phyloP scores from a whole-genome alignment of 441 rosid species.

The Gossypium aridum region DNA sequence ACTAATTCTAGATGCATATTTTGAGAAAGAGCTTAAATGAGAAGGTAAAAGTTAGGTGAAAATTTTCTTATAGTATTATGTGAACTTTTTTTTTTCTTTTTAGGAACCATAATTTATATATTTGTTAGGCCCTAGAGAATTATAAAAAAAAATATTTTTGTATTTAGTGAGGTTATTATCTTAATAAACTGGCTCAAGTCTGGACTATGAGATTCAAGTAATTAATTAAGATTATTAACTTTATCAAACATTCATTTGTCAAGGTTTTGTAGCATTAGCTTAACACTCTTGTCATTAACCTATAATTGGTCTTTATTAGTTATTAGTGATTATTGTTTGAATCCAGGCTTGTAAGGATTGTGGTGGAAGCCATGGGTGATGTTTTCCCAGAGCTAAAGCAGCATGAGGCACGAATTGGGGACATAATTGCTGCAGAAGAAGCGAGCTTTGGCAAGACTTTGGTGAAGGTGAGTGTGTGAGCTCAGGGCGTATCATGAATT shows the following conservation, averaged over 20 bases:
- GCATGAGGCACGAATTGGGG: conserved; percentile 63
- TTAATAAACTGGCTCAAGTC: background rate
- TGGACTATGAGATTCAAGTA: background rate
- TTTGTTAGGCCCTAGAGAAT: background rate
- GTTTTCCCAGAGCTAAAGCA: conserved; percentile 85
- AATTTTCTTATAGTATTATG: background rate
- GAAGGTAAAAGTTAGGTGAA: background rate
- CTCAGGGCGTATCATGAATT: background rate
- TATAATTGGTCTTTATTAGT: conserved; percentile 1
- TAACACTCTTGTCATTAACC: background rate
- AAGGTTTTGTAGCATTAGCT: background rate
- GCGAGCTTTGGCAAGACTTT: conserved; percentile 91
- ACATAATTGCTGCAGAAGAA: conserved; percentile 79
- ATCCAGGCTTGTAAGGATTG: conserved; percentile 73
- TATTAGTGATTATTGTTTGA: conserved; percentile 11
- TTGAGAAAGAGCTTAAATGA: background rate
- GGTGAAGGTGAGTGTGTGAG: conserved; percentile 54
- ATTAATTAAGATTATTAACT: background rate
- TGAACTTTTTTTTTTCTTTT: background rate
- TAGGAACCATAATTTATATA: background rate
- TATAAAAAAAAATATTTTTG: background rate
- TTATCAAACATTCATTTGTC: background rate
- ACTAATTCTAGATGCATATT: background rate
- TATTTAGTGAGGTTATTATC: background rate
- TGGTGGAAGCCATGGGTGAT: conserved; percentile 73